phyloP scores from a whole-genome alignment of 257 asterid genomes.

The Apocynum venetum region DNA sequence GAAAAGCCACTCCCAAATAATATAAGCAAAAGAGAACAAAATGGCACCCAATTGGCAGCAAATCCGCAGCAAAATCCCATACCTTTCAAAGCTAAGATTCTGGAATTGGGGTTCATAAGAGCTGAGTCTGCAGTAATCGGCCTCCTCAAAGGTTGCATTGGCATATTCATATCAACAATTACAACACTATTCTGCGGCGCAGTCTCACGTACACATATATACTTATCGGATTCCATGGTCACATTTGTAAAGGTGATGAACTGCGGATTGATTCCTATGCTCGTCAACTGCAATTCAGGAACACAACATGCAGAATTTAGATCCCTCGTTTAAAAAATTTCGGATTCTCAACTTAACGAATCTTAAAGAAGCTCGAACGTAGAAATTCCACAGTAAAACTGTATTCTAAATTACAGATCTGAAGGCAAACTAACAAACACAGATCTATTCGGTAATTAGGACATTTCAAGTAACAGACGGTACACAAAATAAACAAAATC shows the following conservation, averaged over 20 bases:
- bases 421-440: slow-evolving; percentile 20
- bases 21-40: not conserved
- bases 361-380: not conserved
- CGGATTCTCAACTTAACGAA: not conserved
- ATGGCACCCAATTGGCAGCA: not conserved
- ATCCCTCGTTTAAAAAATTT: slow-evolving; percentile 11
- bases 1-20: not conserved
- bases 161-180: slow-evolving; percentile 93
- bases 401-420: slow-evolving; percentile 36
- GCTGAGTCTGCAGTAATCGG: slow-evolving; percentile 99
- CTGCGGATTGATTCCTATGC: slow-evolving; percentile 92
- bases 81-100: slow-evolving; percentile 96
- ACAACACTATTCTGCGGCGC: slow-evolving; percentile 95
- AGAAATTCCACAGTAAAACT: not conserved
- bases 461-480: not conserved
- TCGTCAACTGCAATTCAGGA: slow-evolving; percentile 71
- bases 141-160: slow-evolving; percentile 92
- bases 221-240: slow-evolving; percentile 98
- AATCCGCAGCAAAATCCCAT: slow-evolving; percentile 11
- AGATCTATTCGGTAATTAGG: slow-evolving; percentile 5
- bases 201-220: slow-evolving; percentile 96
- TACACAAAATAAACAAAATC: slow-evolving; percentile 23
- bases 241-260: slow-evolving; percentile 93
- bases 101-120: slow-evolving; percentile 88
- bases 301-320: slow-evolving; percentile 34